Evolutionary conservation across 2,329 filamentous ascomycete species (phyloP), one percentile per base, ranked within the genome.

Genomic region (Fusarium poae): DNA sequence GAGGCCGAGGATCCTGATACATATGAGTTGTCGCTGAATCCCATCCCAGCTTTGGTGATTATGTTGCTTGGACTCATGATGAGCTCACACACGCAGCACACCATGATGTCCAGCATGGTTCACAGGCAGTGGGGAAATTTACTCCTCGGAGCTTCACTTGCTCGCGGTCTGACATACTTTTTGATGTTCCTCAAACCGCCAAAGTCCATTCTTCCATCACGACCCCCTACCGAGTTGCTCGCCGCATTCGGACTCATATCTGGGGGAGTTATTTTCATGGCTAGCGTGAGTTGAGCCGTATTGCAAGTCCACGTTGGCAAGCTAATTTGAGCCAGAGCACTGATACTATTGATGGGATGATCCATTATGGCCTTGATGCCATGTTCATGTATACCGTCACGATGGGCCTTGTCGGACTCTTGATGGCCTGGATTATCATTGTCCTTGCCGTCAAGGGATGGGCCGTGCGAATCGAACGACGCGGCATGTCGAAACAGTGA

Each of bases 361-460:
- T 94, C 62, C 85, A 86, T 58, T 91, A 94, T 75, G 80, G 89
- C 6, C 82, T 97, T 18, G 92, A 97, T 75, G 92, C 92, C 67
- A 97, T 97, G 94, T 96, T 97, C 79, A 88, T 93, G 65, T 97
- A 97, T 79, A 97, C 93, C 0, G 87, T 97, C 34, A 92, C 89
- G 12, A 92, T 97, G 87, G 95, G 94, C 3, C 77, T 97, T 9
- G 92, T 93, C 2, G 91, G 90, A 3, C 84, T 97, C 51, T 79
- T 97, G 52, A 95, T 97, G 92, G 90, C 94, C 0, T 97, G 92
- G 89, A 86, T 91, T 55, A 86, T 97, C 21, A 75, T 94, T 29
- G 82, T 92, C 13, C 87, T 97, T 62, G 91, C 93, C 27, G 81
- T 97, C 76, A 97, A 97, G 80, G 94, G 94, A 27, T 97, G 93